Percentiles rank a stretch among this genome's conserved stretches.
Evolutionary conservation across 352 stramenopile species (phyloP).

Genomic region (Blastocystis sp.): DNA sequence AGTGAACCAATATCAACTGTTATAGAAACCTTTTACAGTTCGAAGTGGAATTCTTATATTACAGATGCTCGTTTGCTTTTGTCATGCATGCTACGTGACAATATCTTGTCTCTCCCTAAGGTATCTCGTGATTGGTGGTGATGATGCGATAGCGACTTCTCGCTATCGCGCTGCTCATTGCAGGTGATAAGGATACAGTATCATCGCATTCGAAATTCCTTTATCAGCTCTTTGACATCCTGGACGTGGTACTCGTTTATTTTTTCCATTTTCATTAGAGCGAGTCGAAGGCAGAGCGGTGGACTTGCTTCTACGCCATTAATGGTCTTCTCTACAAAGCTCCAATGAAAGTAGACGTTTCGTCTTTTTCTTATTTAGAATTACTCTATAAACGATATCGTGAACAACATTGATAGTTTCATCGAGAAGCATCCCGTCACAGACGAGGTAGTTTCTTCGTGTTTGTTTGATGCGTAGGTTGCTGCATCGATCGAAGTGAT

Average conservation of each 20-base stretch:
- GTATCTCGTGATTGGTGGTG: not conserved
- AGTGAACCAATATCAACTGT: not conserved
- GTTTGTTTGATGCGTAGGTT: not conserved
- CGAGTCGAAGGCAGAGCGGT: not conserved
- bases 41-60: not conserved
- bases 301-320: not conserved
- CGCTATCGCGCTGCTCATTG: not conserved
- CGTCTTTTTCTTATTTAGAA: not conserved
- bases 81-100: constrained; percentile 16
- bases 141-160: not conserved
- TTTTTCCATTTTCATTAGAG: not conserved
- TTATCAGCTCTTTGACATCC: constrained; percentile 15
- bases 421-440: not conserved
- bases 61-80: not conserved
- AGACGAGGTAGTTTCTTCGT: not conserved
- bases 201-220: not conserved
- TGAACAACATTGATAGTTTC: not conserved
- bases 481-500: not conserved
- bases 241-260: not conserved
- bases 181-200: not conserved
- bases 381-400: not conserved
- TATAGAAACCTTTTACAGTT: not conserved
- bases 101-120: constrained; percentile 12
- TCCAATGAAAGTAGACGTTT: not conserved
- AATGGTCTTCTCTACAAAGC: not conserved